Evolutionary conservation across 208 protist genomes (phyloP).

Genomic region (Naegleria lovaniensis): DNA sequence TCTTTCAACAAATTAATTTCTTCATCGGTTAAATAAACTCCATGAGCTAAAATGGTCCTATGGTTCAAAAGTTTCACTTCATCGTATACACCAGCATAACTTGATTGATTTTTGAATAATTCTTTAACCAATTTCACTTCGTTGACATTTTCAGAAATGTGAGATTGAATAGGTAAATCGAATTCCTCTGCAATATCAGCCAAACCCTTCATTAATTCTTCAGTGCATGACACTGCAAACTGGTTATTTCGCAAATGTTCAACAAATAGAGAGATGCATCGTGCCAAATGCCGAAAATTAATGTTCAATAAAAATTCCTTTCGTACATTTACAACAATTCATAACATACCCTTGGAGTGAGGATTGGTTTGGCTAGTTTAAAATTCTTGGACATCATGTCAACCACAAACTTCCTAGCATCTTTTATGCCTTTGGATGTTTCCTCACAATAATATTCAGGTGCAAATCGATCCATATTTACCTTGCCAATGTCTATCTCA

Average conservation of each 20-base stretch:
- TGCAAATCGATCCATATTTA: slow-evolving; percentile 78
- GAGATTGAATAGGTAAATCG: slow-evolving; percentile 75
- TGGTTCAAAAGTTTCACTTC: slow-evolving; percentile 66
- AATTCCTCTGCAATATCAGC: slow-evolving; percentile 61
- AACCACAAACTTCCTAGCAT: slow-evolving; percentile 61
- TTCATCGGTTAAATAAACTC: slow-evolving; percentile 64
- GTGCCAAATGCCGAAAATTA: background rate
- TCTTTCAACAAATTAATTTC: slow-evolving; percentile 66
- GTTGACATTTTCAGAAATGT: slow-evolving; percentile 66
- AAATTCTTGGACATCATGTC: slow-evolving; percentile 32
- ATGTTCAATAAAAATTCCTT: background rate
- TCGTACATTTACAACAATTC: background rate
- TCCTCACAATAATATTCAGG: slow-evolving; percentile 77
- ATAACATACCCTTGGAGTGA: slow-evolving; percentile 63
- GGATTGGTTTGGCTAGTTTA: slow-evolving; percentile 61
- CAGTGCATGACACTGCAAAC: slow-evolving; percentile 81
- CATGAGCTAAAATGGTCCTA: slow-evolving; percentile 73
- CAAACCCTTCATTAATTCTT: slow-evolving; percentile 65
- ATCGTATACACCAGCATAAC: slow-evolving; percentile 72
- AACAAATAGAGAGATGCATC: no score
- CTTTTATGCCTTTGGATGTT: slow-evolving; percentile 55
- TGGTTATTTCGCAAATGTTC: background rate
- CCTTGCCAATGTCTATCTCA: slow-evolving; percentile 77
- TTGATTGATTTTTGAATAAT: slow-evolving; percentile 36
- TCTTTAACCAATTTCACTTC: slow-evolving; percentile 53